Conservation (phyloP, 192 early-diverging fungal genomes). For the Piromyces sp. region DNA sequence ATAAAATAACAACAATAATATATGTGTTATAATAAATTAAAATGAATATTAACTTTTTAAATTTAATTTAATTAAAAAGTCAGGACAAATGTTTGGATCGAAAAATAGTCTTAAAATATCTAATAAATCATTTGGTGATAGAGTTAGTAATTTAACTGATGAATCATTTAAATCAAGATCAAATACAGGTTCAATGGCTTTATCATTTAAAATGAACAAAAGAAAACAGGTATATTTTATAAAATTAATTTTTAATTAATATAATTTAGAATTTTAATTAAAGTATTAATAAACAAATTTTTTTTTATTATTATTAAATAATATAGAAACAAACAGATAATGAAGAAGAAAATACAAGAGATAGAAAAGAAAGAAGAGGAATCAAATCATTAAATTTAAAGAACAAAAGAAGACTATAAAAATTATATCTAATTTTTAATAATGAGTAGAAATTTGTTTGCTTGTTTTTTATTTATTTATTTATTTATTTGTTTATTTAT, state of each 20-base stretch:
- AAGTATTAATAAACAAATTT: no score
- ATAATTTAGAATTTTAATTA: no score
- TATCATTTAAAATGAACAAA: neutral
- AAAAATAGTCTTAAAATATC: neutral
- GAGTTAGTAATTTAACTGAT: neutral
- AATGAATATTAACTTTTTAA: no score
- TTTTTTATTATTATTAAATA: no score
- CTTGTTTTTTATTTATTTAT: no score
- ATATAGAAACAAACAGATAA: neutral
- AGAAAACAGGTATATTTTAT: neutral
- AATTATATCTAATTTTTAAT: no score
- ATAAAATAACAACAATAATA: no score
- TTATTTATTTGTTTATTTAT: no score
- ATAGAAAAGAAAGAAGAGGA: neutral
- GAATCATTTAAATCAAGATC: neutral
- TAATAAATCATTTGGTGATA: neutral
- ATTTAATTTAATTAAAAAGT: no score
- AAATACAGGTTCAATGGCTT: neutral
- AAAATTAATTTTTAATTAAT: no score
- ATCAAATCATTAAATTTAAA: neutral
- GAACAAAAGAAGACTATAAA: neutral
- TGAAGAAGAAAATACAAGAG: neutral
- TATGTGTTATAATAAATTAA: no score
- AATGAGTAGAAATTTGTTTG: no score
- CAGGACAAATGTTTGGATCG: neutral